These are phyloP conservation scores for Eimeria praecox DNA, from an alignment of 169 alveolate species.

Conservation along the genomic window DNA sequence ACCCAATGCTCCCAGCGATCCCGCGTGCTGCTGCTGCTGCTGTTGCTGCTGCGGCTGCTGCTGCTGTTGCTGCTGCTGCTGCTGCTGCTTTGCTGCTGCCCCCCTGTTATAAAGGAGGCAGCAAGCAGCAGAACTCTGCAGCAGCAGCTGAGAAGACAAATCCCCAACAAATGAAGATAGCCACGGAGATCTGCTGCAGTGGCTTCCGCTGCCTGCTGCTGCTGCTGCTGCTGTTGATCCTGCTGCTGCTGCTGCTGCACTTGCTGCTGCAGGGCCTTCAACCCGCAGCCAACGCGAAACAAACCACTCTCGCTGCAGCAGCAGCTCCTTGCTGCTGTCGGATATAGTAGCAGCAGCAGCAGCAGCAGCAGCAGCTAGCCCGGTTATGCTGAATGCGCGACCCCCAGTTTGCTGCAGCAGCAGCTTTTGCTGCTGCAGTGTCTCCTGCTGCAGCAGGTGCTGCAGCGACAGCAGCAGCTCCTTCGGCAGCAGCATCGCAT, in stretches of 20 bases:
- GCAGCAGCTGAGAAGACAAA: background rate
- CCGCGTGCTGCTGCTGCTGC: too few relatives aligned
- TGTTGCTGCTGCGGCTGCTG: constrained; percentile 44
- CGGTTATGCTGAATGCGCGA: too few relatives aligned
- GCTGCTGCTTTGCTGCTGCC: background rate
- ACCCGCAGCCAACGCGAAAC: constrained; percentile 33
- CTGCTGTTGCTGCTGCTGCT: constrained; percentile 19
- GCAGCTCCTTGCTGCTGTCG: constrained; percentile 2
- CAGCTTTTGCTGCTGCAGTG: background rate
- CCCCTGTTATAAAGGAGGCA: background rate
- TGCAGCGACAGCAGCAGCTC: constrained; percentile 66
- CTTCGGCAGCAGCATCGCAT: constrained; percentile 24
- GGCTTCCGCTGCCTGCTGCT: background rate
- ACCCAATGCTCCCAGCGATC: too few relatives aligned
- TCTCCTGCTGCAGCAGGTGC: constrained; percentile 70
- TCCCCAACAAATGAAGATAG: constrained; percentile 4
- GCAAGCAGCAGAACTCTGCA: constrained; percentile 7
- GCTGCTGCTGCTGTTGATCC: constrained; percentile 38
- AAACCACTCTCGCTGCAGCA: constrained; percentile 58
- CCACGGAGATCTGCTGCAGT: constrained; percentile 23
- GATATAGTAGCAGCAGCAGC: constrained; percentile 24
- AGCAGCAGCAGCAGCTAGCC: constrained; percentile 8
- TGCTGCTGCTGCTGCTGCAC: constrained; percentile 31
- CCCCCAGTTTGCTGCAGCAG: too few relatives aligned
- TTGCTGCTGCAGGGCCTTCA: background rate